Evolutionary conservation across 2,329 filamentous ascomycete species (phyloP).

Genomic region (Hypoxylon sp.): DNA sequence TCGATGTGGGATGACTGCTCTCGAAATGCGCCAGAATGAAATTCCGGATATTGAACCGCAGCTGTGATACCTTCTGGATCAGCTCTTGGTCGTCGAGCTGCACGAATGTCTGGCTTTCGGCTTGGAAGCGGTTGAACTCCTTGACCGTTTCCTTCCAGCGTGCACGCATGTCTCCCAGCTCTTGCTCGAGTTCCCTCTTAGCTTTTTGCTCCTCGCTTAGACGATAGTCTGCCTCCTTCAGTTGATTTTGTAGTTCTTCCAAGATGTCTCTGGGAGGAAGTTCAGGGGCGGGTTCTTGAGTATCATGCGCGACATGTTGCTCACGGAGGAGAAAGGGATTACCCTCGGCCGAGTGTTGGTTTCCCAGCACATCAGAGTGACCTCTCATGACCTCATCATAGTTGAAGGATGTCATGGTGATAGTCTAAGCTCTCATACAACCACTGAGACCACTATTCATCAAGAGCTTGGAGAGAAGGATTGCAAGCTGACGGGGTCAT

Average conservation of each 20-base stretch:
- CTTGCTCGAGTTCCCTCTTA: neutral
- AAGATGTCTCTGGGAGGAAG: neutral
- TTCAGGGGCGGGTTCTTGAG: neutral
- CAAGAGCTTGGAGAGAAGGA: neutral
- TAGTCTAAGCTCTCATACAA: neutral
- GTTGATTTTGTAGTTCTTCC: neutral
- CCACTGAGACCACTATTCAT: neutral
- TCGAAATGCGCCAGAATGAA: neutral
- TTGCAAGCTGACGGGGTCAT: neutral
- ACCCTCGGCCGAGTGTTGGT: neutral
- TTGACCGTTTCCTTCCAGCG: constrained; percentile 7
- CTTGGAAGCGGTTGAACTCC: constrained; percentile 7
- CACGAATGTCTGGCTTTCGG: constrained; percentile 5
- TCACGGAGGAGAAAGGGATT: neutral
- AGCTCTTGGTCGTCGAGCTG: neutral
- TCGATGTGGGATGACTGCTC: neutral
- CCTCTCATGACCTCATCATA: neutral
- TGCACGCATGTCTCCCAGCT: neutral
- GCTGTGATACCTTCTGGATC: neutral
- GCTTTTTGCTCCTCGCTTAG: neutral
- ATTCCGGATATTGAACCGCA: neutral
- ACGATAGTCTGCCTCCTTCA: neutral
- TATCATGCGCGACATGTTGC: neutral
- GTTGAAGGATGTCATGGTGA: neutral
- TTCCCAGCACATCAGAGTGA: neutral